Conservation (phyloP, 441 rosid species). For the Pelargonium fulgidum region DNA sequence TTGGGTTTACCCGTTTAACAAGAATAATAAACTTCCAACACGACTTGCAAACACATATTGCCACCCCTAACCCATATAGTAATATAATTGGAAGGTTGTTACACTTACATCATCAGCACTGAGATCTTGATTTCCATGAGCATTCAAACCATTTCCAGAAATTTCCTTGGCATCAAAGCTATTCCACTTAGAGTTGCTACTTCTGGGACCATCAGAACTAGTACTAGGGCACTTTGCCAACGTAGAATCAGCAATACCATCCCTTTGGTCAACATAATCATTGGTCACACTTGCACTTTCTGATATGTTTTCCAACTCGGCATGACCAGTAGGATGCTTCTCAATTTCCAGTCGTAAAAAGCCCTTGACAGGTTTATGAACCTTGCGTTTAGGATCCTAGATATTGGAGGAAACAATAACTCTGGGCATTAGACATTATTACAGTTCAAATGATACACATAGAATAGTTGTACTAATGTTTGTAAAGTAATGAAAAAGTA, state of each 20-base stretch:
- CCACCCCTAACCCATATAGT: background rate
- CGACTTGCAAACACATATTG: too few relatives aligned
- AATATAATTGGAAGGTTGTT: constrained; percentile 14
- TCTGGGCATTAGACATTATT: background rate
- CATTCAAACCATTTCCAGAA: constrained; percentile 52
- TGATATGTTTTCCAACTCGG: constrained; percentile 73
- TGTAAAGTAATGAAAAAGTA: background rate
- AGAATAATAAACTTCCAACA: too few relatives aligned
- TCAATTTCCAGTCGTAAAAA: constrained; percentile 86
- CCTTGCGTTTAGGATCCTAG: constrained; percentile 92
- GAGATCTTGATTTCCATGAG: constrained; percentile 46
- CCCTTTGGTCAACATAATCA: constrained; percentile 73
- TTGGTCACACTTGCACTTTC: constrained; percentile 86
- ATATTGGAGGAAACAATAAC: constrained; percentile 25
- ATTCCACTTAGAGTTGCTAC: constrained; percentile 55
- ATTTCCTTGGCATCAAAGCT: constrained; percentile 53
- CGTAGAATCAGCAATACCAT: constrained; percentile 44
- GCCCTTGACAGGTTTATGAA: constrained; percentile 95
- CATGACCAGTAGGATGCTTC: constrained; percentile 67
- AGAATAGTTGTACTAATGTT: background rate
- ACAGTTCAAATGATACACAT: background rate
- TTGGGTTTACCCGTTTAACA: too few relatives aligned
- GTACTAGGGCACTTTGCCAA: constrained; percentile 60
- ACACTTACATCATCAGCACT: constrained; percentile 63
- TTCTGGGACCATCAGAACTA: constrained; percentile 60